A percentile compares a stretch with the other conserved stretches of the same genome.
Conservation (phyloP, 495 filamentous ascomycete species). For the Penicillium bialowiezense region DNA sequence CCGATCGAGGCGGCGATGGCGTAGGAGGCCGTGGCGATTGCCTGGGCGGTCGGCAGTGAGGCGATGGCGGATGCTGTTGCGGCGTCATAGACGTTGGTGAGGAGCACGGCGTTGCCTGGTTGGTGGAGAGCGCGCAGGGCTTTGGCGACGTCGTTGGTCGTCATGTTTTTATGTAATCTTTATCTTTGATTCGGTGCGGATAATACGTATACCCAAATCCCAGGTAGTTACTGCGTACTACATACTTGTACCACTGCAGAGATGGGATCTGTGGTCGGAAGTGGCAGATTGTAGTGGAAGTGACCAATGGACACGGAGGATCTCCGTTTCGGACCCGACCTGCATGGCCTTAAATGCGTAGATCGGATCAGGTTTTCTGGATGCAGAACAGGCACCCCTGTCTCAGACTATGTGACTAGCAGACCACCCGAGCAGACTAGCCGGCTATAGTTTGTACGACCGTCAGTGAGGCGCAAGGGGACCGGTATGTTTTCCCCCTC, state of each 20-base stretch:
- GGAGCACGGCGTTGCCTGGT: constrained; percentile 44
- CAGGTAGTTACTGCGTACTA: no score
- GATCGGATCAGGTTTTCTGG: not conserved
- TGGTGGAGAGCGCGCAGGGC: constrained; percentile 39
- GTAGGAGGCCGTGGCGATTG: constrained; percentile 53
- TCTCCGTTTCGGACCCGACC: not conserved
- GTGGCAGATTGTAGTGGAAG: not conserved
- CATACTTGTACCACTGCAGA: no score
- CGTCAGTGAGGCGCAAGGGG: constrained; percentile 10
- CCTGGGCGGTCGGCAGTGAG: constrained; percentile 36
- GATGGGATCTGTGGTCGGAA: no score
- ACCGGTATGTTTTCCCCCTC: constrained; percentile 6
- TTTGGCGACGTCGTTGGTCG: not conserved
- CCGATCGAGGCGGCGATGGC: constrained; percentile 45
- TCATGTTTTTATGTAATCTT: no score
- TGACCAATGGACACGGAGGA: not conserved
- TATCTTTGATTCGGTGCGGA: no score
- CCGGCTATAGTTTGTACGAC: not conserved
- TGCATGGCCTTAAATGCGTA: not conserved
- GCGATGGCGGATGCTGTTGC: constrained; percentile 42
- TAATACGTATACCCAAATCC: no score
- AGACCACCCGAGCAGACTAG: no score
- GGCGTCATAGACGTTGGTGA: constrained; percentile 53
- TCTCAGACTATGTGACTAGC: constrained; percentile 10
- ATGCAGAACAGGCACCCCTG: constrained; percentile 1